These are phyloP conservation scores for Triticum urartu DNA, from an alignment of 176 grass and related monocot species.

Conservation along the genomic window DNA sequence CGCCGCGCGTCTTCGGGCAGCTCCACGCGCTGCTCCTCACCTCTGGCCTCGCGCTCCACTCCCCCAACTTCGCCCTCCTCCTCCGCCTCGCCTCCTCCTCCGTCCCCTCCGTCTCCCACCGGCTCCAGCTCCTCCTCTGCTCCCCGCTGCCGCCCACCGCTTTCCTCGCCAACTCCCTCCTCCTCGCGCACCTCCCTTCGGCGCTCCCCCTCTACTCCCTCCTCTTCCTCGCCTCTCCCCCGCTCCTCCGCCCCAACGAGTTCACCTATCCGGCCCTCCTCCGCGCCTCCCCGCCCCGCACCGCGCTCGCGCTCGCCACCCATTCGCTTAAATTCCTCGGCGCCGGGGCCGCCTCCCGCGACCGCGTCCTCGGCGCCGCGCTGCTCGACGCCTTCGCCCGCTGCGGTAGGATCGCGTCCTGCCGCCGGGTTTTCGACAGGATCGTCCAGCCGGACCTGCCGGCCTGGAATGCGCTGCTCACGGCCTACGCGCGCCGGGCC, in stretches of 20 bases:
- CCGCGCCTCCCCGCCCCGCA: constrained; percentile 20
- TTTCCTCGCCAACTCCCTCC: constrained; percentile 53
- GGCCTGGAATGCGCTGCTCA: constrained; percentile 45
- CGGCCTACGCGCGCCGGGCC: constrained; percentile 11
- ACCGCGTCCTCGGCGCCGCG: constrained; percentile 39
- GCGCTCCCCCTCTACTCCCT: constrained; percentile 39
- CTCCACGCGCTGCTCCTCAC: constrained; percentile 47
- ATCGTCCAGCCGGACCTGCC: constrained; percentile 29
- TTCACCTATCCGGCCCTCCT: constrained; percentile 55
- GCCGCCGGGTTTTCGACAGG: constrained; percentile 32
- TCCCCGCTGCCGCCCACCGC: constrained; percentile 13
- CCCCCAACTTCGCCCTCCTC: constrained; percentile 38
- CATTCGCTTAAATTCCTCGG: constrained; percentile 53
- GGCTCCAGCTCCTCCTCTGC: constrained; percentile 24
- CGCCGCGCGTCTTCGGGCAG: constrained; percentile 31
- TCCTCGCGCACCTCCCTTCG: constrained; percentile 27
- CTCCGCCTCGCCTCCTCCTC: constrained; percentile 16
- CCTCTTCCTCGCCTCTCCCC: constrained; percentile 15
- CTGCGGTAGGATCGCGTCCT: constrained; percentile 27
- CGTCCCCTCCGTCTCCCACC: neutral
- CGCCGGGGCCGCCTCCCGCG: neutral
- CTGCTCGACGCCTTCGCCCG: constrained; percentile 36
- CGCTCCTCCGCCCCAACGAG: constrained; percentile 34
- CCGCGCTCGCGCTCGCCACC: constrained; percentile 36
- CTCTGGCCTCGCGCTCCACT: constrained; percentile 46